Base-by-base conservation (phyloP, 768 basidiomycete genomes). In the Rhodotorula diobovata region DNA sequence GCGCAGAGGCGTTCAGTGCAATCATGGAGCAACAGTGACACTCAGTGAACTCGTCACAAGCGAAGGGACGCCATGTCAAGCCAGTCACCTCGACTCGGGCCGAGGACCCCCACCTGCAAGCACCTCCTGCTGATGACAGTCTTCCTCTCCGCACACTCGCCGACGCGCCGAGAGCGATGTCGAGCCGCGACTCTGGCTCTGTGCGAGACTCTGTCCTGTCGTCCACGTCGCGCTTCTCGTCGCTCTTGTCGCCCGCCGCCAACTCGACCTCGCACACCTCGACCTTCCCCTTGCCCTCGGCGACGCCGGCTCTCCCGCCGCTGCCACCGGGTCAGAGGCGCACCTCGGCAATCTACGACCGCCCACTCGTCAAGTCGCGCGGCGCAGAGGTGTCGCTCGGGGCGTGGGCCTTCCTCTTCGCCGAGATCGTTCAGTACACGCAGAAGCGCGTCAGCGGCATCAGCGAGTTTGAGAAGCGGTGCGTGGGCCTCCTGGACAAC, bases 401-500 rank as follows among this genome's bases (percentile, higher is more conserved):
- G 6, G 89, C 93, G 1, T 93, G 91, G 79, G 85, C 89, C 0
- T 98, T 96, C 79, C 84, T 98, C 67, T 93, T 97, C 81, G 90
- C 90, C 9, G 94, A 98, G 81, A 84, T 93, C 21, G 89, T 99
- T 3, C 89, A 93, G 80, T 98, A 98, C 81, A 95, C 92, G 2
- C 96, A 98, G 82, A 93, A 91, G 78, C 87, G 93, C 63, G 95
- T 97, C 62, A 87, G 86, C 76, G 95, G 94, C 14, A 93, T 99
- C 73, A 90, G 91, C 79, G 96, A 98, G 81, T 84, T 99, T 71
- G 96, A 99, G 81, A 86, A 90, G 76, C 88, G 91, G 94, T 93
- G 63, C 67, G 86, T 32, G 14, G 54, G 39, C 32, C 58, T 3
- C 18, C n/a, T 25, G 12, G n/a, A 16, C 32, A 34, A 9, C 11